Evolutionary conservation across 495 filamentous ascomycete genomes (phyloP), one percentile per base, ranked within the genome.

Genomic region (Aspergillus homomorphus): DNA sequence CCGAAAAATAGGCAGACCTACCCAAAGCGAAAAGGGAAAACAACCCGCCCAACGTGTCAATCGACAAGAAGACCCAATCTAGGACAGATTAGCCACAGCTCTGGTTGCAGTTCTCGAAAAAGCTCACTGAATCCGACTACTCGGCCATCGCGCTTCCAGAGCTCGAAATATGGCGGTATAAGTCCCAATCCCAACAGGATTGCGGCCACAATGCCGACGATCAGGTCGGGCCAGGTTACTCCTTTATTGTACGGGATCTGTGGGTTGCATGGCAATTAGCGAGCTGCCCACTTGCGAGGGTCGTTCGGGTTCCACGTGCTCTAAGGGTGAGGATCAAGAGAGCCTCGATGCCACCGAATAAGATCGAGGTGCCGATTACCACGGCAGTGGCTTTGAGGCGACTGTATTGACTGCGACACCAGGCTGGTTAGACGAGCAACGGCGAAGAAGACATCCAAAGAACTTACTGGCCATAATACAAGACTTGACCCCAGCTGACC

Each of bases 1-100:
- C n/a, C n/a, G n/a, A n/a, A n/a, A n/a, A n/a, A n/a, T n/a, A n/a
- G n/a, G n/a, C n/a, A 28, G 43, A 53, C 77, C 26, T 74, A 82
- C 84, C 85, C 12, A 92, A 73, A 3, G 87, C 87, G 74, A 91
- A 82, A 4, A 91, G 77, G 0, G 87, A 90, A 69, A 92, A 90
- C 58, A 91, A 79, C 0, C 88, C 89, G 0, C 89, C 89, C 0
- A 80, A 65, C 65, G 80, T 89, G 64, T 93, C 89, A 59, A 91
- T 83, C 0, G 76, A 73, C 6, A 93, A 71, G 57, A 93, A 93
- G 0, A 84, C 66, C 69, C 81, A 84, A 56, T 80, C 80, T 81
- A 24, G 46, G 38, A 10, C 23, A 2, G 41, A 45, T 46, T 5
- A 44, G 42, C n/a, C n/a, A 64, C 45, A 28, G 53, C 38, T 59